These are phyloP conservation scores for Rhizophagus clarus DNA, from an alignment of 192 early-diverging fungal species.

Conservation along the genomic window DNA sequence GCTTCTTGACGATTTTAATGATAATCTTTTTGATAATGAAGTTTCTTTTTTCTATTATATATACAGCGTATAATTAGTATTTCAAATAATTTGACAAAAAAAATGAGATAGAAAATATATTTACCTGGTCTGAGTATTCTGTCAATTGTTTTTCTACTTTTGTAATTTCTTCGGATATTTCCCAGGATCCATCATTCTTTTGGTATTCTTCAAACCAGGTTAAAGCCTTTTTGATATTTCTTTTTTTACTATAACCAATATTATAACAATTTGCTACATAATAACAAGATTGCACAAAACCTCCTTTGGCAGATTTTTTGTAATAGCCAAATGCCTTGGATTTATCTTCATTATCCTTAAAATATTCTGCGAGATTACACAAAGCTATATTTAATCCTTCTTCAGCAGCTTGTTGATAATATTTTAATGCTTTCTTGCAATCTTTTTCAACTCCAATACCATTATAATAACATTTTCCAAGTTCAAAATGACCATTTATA, in stretches of 20 bases:
- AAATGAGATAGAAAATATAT: too few relatives aligned
- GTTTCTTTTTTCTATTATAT: too few relatives aligned
- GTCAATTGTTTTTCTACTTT: background rate
- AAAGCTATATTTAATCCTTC: background rate
- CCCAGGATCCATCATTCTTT: background rate
- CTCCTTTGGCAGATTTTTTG: background rate
- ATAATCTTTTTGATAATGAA: too few relatives aligned
- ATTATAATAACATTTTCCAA: background rate
- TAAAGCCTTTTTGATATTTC: background rate
- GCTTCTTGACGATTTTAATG: too few relatives aligned
- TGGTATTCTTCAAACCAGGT: background rate
- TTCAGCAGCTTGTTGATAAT: background rate
- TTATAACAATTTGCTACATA: background rate
- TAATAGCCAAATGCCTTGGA: background rate
- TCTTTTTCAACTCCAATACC: background rate
- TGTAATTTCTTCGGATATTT: background rate
- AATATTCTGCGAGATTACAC: background rate
- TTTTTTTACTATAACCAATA: background rate
- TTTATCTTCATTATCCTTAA: background rate
- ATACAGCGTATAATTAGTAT: too few relatives aligned
- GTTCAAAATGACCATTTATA: background rate
- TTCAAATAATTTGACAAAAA: too few relatives aligned
- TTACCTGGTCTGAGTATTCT: too few relatives aligned
- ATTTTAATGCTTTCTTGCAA: background rate
- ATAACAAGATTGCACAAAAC: background rate